Conservation (phyloP, 2,329 filamentous ascomycete species). For the Clarireedia hainanense region DNA sequence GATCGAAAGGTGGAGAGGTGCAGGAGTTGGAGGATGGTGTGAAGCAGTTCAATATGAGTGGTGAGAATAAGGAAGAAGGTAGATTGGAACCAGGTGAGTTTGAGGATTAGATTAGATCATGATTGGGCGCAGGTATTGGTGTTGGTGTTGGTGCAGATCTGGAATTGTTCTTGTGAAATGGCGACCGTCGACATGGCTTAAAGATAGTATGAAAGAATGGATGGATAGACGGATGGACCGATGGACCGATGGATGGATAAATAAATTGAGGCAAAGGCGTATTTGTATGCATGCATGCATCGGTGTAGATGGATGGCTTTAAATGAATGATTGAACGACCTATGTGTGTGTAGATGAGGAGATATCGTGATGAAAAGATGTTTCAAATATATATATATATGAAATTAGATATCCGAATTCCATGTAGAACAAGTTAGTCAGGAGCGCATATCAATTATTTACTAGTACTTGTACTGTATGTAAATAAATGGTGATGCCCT, state of each 20-base stretch:
- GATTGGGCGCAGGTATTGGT: background rate
- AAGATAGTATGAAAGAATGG: background rate
- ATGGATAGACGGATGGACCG: background rate
- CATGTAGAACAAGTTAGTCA: too few species aligned
- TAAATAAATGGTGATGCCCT: too few species aligned
- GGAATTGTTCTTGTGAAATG: too few species aligned
- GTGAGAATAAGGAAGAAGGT: slow-evolving; percentile 7
- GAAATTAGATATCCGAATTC: too few species aligned
- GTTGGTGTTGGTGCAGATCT: background rate
- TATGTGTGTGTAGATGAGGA: too few species aligned
- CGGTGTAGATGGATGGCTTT: background rate
- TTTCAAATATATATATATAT: too few species aligned
- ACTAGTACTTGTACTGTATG: too few species aligned
- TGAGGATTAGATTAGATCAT: slow-evolving; percentile 2
- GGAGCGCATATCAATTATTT: too few species aligned
- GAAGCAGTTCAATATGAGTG: slow-evolving; percentile 11
- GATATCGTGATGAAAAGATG: too few species aligned
- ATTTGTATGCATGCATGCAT: background rate
- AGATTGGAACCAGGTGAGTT: slow-evolving; percentile 9
- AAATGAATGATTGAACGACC: too few species aligned
- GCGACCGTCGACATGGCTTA: too few species aligned
- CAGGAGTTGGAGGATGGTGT: slow-evolving; percentile 16
- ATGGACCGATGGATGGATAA: background rate
- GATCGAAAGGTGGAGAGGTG: slow-evolving; percentile 2
- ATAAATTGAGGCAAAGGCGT: background rate